Evolutionary conservation across 2,329 filamentous ascomycete species (phyloP), one percentile per base, ranked within the genome.

Genomic region (Diaporthe humulicola): DNA sequence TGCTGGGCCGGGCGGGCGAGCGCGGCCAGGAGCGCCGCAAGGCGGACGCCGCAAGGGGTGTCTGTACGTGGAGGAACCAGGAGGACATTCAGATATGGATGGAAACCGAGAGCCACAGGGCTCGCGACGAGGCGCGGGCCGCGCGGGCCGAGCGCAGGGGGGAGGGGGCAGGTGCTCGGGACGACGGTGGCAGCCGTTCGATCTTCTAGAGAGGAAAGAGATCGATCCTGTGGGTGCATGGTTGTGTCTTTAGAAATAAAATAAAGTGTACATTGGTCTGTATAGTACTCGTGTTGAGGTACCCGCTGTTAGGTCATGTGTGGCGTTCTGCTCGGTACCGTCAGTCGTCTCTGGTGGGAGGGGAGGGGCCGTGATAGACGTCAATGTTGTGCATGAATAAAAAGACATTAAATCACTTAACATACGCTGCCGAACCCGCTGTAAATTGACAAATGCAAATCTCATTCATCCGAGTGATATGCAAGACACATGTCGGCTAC

Each of bases 1-100:
- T 97, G 1, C 88, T 99, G 50, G 96, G 96, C 54, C 90, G 93
- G 70, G 97, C 97, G 1, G 97, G 94, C 14, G 88, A 98, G 85
- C 87, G 90, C 70, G 97, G 97, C 50, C 92, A 95, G 81, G 84
- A 87, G 79, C 89, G 90, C 75, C 90, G 96, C 73, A 85, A 94
- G 57, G 86, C 87, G 54, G 89, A 89, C 58, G 94, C 95, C 2
- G 81, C 86, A 69, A 80, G 85, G 25, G 94, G 94, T 36, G 80
- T 85, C 7, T 87, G 94, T n/a, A 88, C 91, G 4, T 97, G 91
- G 91, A 42, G 82, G 40, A 91, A 86, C 30, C 84, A 87, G 1
- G 74, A 80, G 1, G 86, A 89, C 30, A 81, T 85, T 10, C 81
- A 83, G 0, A 82, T 52, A 64, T 79, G 86, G 81, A 73, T 87